Evolutionary conservation across 768 basidiomycete species (phyloP).

Genomic region (Mrakia frigida): DNA sequence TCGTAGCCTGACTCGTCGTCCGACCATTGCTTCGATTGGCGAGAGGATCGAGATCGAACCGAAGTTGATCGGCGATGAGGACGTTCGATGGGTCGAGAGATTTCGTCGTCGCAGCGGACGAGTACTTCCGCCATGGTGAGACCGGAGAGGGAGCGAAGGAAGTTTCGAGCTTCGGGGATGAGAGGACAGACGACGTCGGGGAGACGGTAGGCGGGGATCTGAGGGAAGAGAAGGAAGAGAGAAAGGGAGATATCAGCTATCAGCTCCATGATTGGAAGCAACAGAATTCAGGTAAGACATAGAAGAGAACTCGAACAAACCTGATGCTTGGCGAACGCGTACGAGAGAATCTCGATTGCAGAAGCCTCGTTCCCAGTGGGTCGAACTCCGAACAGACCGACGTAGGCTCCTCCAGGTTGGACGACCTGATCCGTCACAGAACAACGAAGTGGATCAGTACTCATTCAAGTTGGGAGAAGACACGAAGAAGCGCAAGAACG

Average conservation of each 20-base stretch:
- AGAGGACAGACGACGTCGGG: constrained; percentile 43
- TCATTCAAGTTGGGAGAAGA: neutral
- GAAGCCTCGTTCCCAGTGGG: constrained; percentile 35
- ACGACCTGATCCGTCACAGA: constrained; percentile 36
- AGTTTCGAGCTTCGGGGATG: constrained; percentile 37
- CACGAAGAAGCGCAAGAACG: too few species aligned
- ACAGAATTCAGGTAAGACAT: neutral
- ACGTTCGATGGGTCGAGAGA: constrained; percentile 34
- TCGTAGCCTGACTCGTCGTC: constrained; percentile 24
- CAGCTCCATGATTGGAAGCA: too few species aligned
- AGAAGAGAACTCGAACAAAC: constrained; percentile 10
- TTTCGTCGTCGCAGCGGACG: constrained; percentile 37
- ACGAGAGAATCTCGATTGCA: constrained; percentile 43
- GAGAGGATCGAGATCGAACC: neutral
- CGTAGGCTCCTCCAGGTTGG: constrained; percentile 43
- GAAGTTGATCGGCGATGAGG: neutral
- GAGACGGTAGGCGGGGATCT: constrained; percentile 46
- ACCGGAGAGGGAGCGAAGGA: constrained; percentile 38
- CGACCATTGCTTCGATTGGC: constrained; percentile 31
- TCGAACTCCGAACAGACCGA: constrained; percentile 43
- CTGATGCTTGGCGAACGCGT: constrained; percentile 45
- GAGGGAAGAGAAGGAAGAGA: neutral
- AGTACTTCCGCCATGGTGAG: constrained; percentile 41
- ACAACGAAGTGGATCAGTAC: neutral
- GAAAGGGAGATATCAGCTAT: too few species aligned